Conservation (phyloP, 768 basidiomycete genomes). For the Multifurca ochricompacta region DNA sequence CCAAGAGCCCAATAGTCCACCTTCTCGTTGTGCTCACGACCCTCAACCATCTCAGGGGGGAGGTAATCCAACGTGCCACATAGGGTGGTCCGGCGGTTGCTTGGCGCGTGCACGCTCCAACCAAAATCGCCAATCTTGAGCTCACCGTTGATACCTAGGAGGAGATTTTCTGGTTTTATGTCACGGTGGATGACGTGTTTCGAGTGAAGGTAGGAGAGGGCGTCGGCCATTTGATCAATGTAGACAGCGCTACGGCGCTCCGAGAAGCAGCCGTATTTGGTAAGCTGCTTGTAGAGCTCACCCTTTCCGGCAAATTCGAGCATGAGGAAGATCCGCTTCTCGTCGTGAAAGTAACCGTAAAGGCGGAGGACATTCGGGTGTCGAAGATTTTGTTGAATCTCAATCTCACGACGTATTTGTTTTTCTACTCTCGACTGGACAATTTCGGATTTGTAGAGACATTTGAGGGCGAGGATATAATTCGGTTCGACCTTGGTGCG, state of each 20-base stretch:
- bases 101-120: conserved; percentile 96
- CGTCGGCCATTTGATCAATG: conserved; percentile 97
- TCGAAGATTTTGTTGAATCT: conserved; percentile 93
- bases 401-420: conserved; percentile 95
- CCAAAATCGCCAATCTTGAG: conserved; percentile 98
- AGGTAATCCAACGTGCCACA: conserved; percentile 97
- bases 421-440: conserved; percentile 89
- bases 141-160: conserved; percentile 92
- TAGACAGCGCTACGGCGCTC: conserved; percentile 87
- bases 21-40: conserved; percentile 77
- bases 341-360: conserved; percentile 97
- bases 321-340: conserved; percentile 96
- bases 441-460: conserved; percentile 94
- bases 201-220: conserved; percentile 79
- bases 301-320: conserved; percentile 97
- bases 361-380: conserved; percentile 92
- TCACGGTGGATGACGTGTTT: conserved; percentile 99
- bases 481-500: conserved; percentile 81
- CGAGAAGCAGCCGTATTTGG: conserved; percentile 76
- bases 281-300: conserved; percentile 93
- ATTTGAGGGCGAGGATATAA: conserved; percentile 95
- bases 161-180: conserved; percentile 97
- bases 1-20: conserved; percentile 97
- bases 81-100: conserved; percentile 80
- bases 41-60: conserved; percentile 98